phyloP scores from a whole-genome alignment of 306 rosid species.

The Rosa lucieae region DNA sequence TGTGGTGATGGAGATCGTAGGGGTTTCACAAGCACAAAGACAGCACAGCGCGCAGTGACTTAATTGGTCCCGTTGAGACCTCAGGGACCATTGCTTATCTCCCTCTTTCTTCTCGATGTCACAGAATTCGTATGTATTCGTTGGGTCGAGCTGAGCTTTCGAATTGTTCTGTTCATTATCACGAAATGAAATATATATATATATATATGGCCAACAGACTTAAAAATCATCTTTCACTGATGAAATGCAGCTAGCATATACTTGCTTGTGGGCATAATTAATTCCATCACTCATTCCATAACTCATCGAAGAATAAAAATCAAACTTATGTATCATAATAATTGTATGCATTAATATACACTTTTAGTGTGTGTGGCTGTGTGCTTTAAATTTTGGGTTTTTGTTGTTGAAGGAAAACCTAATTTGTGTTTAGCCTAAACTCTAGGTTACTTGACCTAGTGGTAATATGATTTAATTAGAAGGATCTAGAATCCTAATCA shows the following conservation, averaged over 20 bases:
- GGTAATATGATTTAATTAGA: too few species aligned
- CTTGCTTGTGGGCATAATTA: background rate
- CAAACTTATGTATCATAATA: background rate
- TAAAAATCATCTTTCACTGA: background rate
- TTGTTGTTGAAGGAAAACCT: too few species aligned
- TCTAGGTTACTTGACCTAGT: too few species aligned
- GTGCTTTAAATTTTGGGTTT: too few species aligned
- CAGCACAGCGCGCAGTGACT: background rate
- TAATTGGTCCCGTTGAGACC: background rate
- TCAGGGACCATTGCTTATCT: background rate
- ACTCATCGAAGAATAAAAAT: background rate
- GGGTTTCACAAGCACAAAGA: background rate
- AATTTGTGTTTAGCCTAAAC: too few species aligned
- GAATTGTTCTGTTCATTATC: constrained; percentile 2
- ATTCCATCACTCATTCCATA: background rate
- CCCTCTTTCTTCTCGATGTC: background rate
- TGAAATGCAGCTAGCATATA: background rate
- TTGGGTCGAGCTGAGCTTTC: constrained; percentile 6
- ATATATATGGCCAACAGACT: background rate
- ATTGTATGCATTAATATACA: too few species aligned
- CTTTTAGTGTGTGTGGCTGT: too few species aligned
- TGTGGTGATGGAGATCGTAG: constrained; percentile 9
- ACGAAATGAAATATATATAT: background rate
- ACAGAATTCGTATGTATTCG: constrained; percentile 4
- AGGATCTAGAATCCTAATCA: too few species aligned